Evolutionary conservation across 2,329 filamentous ascomycete genomes (phyloP).

Genomic region (Colletotrichum cereale): DNA sequence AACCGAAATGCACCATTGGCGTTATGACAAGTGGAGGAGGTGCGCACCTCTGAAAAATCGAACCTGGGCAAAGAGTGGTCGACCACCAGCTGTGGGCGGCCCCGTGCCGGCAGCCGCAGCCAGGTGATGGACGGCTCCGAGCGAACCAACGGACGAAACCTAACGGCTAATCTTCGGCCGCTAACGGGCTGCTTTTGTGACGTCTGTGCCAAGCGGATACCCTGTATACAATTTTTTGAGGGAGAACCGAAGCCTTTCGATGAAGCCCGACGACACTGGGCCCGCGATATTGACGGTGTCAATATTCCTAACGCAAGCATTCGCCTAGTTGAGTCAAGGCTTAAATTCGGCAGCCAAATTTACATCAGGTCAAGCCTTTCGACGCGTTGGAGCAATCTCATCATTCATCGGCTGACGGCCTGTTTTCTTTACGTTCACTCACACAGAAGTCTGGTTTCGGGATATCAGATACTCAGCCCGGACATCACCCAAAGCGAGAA

Average conservation of each 20-base stretch:
- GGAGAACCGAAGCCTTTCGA: background rate
- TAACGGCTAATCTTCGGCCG: constrained; percentile 28
- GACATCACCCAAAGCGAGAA: background rate
- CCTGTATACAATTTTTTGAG: constrained; percentile 38
- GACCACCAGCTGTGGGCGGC: background rate
- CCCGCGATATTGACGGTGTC: constrained; percentile 5
- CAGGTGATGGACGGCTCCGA: background rate
- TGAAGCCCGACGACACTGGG: constrained; percentile 18
- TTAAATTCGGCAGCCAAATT: background rate
- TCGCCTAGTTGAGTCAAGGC: background rate
- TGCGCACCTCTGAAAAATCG: constrained; percentile 27
- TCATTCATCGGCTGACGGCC: background rate
- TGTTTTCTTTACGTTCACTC: background rate
- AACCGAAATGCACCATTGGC: constrained; percentile 1
- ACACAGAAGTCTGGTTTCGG: background rate
- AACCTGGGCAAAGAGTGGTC: constrained; percentile 1
- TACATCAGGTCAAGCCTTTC: background rate
- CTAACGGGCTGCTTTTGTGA: constrained; percentile 16
- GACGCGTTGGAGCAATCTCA: background rate
- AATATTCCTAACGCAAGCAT: background rate
- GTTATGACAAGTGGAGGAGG: constrained; percentile 17
- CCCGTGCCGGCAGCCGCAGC: background rate
- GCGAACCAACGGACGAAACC: background rate
- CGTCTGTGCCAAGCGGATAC: constrained; percentile 21
- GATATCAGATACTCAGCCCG: background rate